Base-by-base conservation (phyloP, 2,329 filamentous ascomycete species). In the Sporothrix schenckii region DNA sequence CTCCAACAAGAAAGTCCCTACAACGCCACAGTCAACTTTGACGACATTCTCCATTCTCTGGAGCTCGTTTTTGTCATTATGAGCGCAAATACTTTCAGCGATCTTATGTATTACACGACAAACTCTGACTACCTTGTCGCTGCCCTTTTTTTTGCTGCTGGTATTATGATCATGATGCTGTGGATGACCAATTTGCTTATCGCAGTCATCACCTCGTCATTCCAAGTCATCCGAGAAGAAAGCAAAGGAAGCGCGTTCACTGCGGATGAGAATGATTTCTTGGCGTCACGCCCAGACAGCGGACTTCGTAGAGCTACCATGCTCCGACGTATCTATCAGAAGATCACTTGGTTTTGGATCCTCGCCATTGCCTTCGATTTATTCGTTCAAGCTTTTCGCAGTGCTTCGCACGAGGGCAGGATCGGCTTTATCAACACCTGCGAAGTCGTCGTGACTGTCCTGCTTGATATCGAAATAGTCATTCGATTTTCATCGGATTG, bases 11-110 rank as follows among this genome's bases (percentile, higher is more conserved):
- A 81, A 2, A 97, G 92, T 76, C 95, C 95, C 0, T 93, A 88
- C 79, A 92, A 92, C 75, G 89, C 88, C 67, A 99, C 95, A 0
- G 87, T 97, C 76, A 96, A 91, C 78, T 99, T 98, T 77, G 95
- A 99, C 82, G 94, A 98, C 77, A 96, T 99, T 53, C 81, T 92
- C 41, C 90, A 98, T 74, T 97, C 94, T 0, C 82, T 98, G 68
- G 93, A 99, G 80, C 84, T 98, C 71, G 94, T 99, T 2, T 99
- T 99, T 77, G 93, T 99, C 67, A 91, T 99, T 77, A 99, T 99
- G 92, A 97, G 93, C 76, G 94, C 93, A 65, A 99, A 99, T 78
- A 99, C 95, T 0, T 99, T 96, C 80, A 91, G 93, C 1, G 93
- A 98, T 79, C 82, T 98, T 68, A 93, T 99, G 84, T 99, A 99